A percentile compares a stretch with the other conserved stretches of the same genome.
phyloP scores from a whole-genome alignment of 176 grass and related monocot species.

The Zoysia japonica region DNA sequence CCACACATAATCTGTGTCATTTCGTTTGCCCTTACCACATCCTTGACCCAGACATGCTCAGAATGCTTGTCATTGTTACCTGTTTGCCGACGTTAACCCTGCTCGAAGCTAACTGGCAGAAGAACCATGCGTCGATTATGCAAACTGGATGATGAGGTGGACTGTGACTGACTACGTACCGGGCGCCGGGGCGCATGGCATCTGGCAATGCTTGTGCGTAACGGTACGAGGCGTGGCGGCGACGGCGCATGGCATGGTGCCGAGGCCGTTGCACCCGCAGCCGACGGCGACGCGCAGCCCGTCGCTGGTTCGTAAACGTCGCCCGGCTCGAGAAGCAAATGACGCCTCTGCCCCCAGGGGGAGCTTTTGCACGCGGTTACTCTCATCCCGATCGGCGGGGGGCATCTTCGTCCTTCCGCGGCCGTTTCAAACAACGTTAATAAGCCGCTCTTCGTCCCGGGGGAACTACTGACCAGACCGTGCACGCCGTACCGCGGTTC shows the following conservation, averaged over 20 bases:
- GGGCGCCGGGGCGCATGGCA: neutral
- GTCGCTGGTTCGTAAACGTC: neutral
- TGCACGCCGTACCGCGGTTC: neutral
- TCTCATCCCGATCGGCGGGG: neutral
- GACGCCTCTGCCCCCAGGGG: neutral
- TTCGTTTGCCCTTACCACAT: neutral
- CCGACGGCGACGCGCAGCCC: slow-evolving; percentile 36
- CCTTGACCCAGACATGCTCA: neutral
- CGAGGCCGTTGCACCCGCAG: slow-evolving; percentile 40
- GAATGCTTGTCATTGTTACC: neutral
- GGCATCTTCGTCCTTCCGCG: neutral
- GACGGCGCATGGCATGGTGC: slow-evolving; percentile 32
- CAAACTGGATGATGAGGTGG: neutral
- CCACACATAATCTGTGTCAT: neutral
- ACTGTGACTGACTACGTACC: neutral
- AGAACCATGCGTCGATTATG: neutral
- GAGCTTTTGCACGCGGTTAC: neutral
- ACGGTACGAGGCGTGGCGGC: slow-evolving; percentile 41
- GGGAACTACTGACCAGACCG: neutral
- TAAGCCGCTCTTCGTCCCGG: slow-evolving; percentile 9
- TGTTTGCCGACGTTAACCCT: slow-evolving; percentile 18
- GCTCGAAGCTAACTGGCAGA: slow-evolving; percentile 2
- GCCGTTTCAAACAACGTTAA: slow-evolving; percentile 37
- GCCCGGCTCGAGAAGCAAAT: neutral
- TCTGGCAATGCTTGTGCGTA: slow-evolving; percentile 46